These are phyloP conservation scores for Gossypium gossypioides DNA, from an alignment of 441 rosid species.

Conservation along the genomic window DNA sequence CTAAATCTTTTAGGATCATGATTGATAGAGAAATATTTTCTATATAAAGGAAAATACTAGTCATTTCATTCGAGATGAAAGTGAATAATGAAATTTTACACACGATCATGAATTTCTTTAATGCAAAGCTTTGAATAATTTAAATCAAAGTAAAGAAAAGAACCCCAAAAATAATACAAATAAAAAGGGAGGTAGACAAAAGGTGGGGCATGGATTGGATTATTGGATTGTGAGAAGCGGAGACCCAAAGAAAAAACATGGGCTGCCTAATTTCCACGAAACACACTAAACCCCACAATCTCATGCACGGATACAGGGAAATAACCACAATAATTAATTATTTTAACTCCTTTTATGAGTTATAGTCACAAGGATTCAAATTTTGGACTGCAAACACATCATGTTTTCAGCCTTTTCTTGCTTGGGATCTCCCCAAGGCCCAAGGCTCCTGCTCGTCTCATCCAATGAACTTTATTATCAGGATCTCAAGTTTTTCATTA, in stretches of 20 bases:
- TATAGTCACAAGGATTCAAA: too few relatives aligned
- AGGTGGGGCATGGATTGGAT: background rate
- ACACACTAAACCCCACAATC: background rate
- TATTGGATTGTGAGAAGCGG: background rate
- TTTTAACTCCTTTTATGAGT: too few relatives aligned
- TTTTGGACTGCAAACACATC: too few relatives aligned
- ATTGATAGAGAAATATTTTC: background rate
- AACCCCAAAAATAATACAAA: background rate
- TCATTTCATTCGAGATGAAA: too few relatives aligned
- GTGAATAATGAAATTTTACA: too few relatives aligned
- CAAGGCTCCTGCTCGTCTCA: background rate
- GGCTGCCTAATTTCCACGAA: background rate
- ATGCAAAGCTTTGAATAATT: too few relatives aligned
- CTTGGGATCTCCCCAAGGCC: background rate
- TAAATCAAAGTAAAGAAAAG: too few relatives aligned
- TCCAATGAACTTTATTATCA: background rate
- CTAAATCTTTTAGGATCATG: background rate
- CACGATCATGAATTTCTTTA: too few relatives aligned
- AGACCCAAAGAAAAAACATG: background rate
- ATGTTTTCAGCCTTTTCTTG: too few relatives aligned
- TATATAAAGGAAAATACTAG: too few relatives aligned
- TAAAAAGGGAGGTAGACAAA: background rate
- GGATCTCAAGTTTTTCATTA: background rate
- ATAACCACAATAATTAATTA: too few relatives aligned
- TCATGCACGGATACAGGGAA: too few relatives aligned